These are phyloP conservation scores for Phytophthora kernoviae DNA, from an alignment of 352 stramenopile genomes.

Conservation along the genomic window DNA sequence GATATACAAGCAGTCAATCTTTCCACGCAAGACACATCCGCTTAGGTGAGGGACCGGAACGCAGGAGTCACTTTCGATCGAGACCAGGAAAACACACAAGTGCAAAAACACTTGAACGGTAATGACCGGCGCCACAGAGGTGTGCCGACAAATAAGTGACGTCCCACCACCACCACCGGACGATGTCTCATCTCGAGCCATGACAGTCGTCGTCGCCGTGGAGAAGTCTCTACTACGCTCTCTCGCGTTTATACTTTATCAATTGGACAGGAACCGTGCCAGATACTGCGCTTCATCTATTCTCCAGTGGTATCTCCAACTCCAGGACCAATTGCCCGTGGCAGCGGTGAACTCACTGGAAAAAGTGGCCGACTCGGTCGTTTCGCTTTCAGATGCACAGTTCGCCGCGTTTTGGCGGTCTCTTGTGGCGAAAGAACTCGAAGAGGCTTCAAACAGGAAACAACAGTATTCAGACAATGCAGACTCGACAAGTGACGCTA, in stretches of 20 bases:
- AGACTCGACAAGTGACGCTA: neutral
- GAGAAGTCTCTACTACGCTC: constrained; percentile 68
- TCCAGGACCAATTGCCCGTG: constrained; percentile 62
- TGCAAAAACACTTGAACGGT: too few species aligned
- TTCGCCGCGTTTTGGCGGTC: constrained; percentile 75
- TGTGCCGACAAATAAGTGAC: constrained; percentile 17
- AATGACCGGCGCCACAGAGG: constrained; percentile 27
- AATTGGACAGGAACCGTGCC: constrained; percentile 57
- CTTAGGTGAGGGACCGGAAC: constrained; percentile 23
- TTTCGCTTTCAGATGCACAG: constrained; percentile 63
- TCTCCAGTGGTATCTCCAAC: constrained; percentile 62
- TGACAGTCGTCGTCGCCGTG: constrained; percentile 55
- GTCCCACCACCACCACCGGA: constrained; percentile 9
- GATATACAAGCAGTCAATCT: too few species aligned
- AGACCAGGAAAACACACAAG: too few species aligned
- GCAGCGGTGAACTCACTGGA: constrained; percentile 59
- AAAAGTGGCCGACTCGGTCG: constrained; percentile 55
- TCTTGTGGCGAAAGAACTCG: constrained; percentile 53
- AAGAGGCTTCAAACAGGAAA: constrained; percentile 30
- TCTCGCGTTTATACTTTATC: constrained; percentile 73
- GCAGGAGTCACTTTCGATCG: neutral
- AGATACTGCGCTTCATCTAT: constrained; percentile 64
- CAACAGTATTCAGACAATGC: constrained; percentile 14
- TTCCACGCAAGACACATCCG: too few species aligned
- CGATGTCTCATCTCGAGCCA: constrained; percentile 32